Evolutionary conservation across 208 protist genomes (phyloP).

Genomic region (Novymonas esmeraldas): DNA sequence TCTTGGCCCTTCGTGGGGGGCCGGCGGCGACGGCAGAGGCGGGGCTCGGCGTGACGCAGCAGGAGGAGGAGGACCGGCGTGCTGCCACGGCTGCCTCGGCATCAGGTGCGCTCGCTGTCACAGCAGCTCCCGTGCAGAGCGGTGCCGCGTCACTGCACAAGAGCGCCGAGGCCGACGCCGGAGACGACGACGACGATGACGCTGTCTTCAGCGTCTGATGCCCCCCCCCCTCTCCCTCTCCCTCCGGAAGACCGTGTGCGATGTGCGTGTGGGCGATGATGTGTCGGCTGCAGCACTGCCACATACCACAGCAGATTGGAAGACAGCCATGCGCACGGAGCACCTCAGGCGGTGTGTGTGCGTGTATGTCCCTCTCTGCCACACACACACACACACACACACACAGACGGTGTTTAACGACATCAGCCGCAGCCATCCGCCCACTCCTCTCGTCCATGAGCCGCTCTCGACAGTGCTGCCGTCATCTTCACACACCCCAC

Average conservation of each 20-base stretch:
- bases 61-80: background rate
- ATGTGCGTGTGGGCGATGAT: background rate
- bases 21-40: background rate
- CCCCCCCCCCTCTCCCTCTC: background rate
- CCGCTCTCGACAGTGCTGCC: too few species aligned
- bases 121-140: too few species aligned
- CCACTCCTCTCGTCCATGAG: too few species aligned
- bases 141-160: background rate
- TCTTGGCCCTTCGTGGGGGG: constrained; percentile 38
- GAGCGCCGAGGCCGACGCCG: background rate
- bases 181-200: constrained; percentile 26
- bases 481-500: too few species aligned
- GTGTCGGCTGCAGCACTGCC: too few species aligned
- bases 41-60: too few species aligned
- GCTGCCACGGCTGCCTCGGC: background rate
- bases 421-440: too few species aligned
- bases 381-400: background rate
- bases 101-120: background rate
- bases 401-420: background rate
- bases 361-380: background rate
- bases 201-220: constrained; percentile 33
- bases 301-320: too few species aligned
- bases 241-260: too few species aligned
- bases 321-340: too few species aligned
- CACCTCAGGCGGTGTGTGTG: too few species aligned